Base-by-base conservation (phyloP, 768 basidiomycete species). In the Calocybe cyanea region DNA sequence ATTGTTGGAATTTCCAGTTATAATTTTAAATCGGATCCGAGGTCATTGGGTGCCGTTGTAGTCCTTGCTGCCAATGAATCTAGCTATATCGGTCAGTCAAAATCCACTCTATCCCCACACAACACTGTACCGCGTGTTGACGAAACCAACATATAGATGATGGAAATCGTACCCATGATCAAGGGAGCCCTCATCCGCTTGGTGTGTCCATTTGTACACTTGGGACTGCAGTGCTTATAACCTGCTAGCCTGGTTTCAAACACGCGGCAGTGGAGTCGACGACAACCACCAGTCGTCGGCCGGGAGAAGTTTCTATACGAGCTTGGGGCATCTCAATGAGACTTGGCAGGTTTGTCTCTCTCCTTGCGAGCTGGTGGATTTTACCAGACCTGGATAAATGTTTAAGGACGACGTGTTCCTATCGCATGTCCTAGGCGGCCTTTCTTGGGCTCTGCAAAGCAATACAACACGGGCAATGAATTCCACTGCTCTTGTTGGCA, bases 241-340 rank as follows among this genome's bases (percentile, higher is more conserved):
- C 44, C 1, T 15, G 15, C 6, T 51, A 89, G 89, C 92, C 17
- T 93, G 89, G 90, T 92, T 77, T 60, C 89, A 91, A 63, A 81
- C 85, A 52, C 75, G 71, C 2, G 86, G 86, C 14, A 80, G 83
- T 21, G 87, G 87, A 0, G 77, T 79, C 3, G 69, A 77, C 51
- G 60, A 58, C 20, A 63, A 70, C 15, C 61, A 72, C 10, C 43
- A 39, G 20, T 15, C 25, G 19, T 56, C 59, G 32, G 74, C 81
- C 2, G 91, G 89, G 17, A 76, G 90, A 30, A 89, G 87, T 55
- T 92, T 87, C 68, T 92, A 89, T 60, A 92, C 91, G 0, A 75
- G 81, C 50, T 72, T 92, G 0, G 90, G 90, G 0, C 91, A 94
- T 60, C 64, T 81, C 42, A 83, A 81, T 55, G 81, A 85, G 56